Conservation (phyloP, 129 eudicot species). For the Tagetes erecta region DNA sequence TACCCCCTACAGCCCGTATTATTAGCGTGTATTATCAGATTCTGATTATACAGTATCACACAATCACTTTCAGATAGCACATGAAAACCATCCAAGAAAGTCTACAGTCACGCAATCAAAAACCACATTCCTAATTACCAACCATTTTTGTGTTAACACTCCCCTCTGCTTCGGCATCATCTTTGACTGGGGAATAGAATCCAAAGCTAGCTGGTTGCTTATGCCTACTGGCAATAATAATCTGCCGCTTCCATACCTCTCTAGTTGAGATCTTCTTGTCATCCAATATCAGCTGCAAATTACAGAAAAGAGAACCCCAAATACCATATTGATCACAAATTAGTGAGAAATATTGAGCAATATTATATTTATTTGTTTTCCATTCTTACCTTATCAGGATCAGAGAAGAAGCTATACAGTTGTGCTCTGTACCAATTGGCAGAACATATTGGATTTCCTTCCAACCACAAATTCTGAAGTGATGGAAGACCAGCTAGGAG, state of each 20-base stretch:
- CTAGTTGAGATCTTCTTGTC: conserved; percentile 61
- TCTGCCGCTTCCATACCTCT: conserved; percentile 87
- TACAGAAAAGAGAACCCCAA: background rate
- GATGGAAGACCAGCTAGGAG: conserved; percentile 67
- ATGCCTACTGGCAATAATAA: conserved; percentile 78
- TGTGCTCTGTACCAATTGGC: conserved; percentile 89
- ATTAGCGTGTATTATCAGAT: background rate
- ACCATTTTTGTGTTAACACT: conserved; percentile 58
- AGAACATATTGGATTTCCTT: conserved; percentile 88
- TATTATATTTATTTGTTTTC: background rate
- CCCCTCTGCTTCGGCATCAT: conserved; percentile 54
- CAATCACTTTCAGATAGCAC: background rate
- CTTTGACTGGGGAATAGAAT: conserved; percentile 79
- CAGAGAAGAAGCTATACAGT: conserved; percentile 71
- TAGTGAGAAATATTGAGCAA: background rate
- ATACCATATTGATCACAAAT: background rate
- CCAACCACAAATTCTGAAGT: conserved; percentile 72
- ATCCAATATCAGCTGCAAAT: conserved; percentile 65
- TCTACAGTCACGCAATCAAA: background rate
- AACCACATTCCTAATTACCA: conserved; percentile 20
- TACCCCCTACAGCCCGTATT: background rate
- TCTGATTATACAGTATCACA: background rate
- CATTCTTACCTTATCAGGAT: conserved; percentile 64
- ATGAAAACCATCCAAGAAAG: background rate
- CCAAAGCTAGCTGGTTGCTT: conserved; percentile 93